These are phyloP conservation scores for Lyophyllum atratum DNA, from an alignment of 768 basidiomycete species.

Conservation along the genomic window DNA sequence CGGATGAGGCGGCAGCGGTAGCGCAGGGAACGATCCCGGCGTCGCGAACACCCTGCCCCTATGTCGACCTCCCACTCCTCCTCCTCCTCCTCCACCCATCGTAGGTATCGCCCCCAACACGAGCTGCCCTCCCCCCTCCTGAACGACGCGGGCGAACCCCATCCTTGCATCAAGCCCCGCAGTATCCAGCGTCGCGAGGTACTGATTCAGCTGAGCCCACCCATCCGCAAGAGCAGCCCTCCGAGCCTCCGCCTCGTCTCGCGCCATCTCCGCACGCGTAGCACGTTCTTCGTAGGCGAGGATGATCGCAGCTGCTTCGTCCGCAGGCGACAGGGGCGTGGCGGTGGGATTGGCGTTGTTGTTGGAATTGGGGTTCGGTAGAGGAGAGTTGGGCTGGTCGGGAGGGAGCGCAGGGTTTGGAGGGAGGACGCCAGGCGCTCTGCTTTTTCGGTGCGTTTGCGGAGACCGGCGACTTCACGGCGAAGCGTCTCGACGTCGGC, in stretches of 20 bases:
- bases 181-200: constrained; percentile 45
- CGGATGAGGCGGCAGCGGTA: constrained; percentile 43
- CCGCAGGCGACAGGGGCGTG: not conserved
- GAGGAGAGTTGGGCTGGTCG: constrained; percentile 13
- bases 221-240: constrained; percentile 43
- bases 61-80: not conserved
- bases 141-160: constrained; percentile 45
- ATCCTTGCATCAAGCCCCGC: constrained; percentile 51
- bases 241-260: constrained; percentile 58
- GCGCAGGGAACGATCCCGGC: constrained; percentile 20
- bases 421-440: constrained; percentile 41
- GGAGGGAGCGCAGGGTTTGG: constrained; percentile 13
- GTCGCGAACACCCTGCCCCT: not conserved
- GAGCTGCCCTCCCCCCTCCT: constrained; percentile 47
- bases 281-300: constrained; percentile 54
- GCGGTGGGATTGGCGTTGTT: too few relatives aligned
- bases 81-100: too few relatives aligned
- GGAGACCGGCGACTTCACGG: constrained; percentile 42
- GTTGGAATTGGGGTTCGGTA: too few relatives aligned
- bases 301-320: constrained; percentile 33
- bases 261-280: constrained; percentile 48
- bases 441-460: constrained; percentile 53
- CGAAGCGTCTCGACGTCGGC: constrained; percentile 53
- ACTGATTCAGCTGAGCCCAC: constrained; percentile 53
- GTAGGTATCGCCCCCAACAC: constrained; percentile 29